Evolutionary conservation across 345 rosid species (phyloP).

Genomic region (Stellera chamaejasme): DNA sequence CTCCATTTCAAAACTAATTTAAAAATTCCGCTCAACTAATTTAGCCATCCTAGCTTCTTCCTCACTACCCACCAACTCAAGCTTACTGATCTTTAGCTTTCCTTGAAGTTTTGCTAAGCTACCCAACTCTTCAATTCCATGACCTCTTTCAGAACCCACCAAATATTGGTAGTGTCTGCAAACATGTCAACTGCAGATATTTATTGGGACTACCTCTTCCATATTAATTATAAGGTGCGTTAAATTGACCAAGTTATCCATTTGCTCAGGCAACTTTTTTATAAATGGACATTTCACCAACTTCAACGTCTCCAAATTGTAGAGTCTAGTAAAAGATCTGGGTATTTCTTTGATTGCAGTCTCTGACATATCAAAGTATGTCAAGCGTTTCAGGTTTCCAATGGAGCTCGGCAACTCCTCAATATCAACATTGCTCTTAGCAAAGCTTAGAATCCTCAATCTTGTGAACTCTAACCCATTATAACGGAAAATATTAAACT

Average conservation of each 20-base stretch:
- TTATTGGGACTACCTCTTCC: neutral
- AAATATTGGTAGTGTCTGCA: constrained; percentile 11
- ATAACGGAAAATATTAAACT: neutral
- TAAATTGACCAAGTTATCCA: constrained; percentile 1
- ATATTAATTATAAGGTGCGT: neutral
- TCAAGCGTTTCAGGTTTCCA: constrained; percentile 12
- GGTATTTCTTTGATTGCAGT: neutral
- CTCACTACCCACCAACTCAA: neutral
- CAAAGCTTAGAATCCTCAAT: constrained; percentile 2
- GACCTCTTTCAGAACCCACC: neutral
- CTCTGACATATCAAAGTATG: constrained; percentile 14
- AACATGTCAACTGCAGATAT: neutral
- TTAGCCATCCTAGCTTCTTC: constrained; percentile 14
- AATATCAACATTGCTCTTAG: neutral
- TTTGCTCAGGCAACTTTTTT: neutral
- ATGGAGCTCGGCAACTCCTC: constrained; percentile 6
- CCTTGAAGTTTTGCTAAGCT: neutral
- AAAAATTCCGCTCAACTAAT: neutral
- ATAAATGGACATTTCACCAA: neutral
- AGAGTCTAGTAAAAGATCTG: constrained; percentile 6
- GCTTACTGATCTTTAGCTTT: neutral
- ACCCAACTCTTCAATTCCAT: constrained; percentile 1
- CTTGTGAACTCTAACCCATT: neutral
- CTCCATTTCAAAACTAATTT: neutral
- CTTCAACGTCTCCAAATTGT: constrained; percentile 13